Conservation (phyloP, 2,329 filamentous ascomycete species). For the Hypoxylon rubiginosum region DNA sequence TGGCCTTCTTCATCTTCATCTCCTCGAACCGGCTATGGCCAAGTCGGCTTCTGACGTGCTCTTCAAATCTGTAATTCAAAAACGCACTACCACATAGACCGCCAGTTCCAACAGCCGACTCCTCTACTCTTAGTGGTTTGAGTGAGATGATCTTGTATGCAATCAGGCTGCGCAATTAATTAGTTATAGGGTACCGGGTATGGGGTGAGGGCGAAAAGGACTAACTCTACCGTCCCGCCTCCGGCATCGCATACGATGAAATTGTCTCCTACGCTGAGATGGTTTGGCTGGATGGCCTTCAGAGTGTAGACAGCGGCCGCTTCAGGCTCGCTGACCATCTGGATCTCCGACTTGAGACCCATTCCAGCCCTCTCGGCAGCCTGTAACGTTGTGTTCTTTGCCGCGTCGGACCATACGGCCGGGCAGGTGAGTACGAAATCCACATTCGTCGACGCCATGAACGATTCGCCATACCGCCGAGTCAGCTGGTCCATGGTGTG, state of each 20-base stretch:
- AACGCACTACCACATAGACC: conserved; percentile 84
- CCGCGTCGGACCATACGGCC: conserved; percentile 86
- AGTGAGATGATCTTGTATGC: conserved; percentile 84
- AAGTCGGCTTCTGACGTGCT: conserved; percentile 77
- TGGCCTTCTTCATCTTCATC: conserved; percentile 83
- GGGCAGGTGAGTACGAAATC: conserved; percentile 86
- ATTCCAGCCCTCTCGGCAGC: conserved; percentile 84
- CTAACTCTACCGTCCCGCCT: conserved; percentile 76
- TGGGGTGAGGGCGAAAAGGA: conserved; percentile 24
- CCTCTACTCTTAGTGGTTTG: conserved; percentile 78
- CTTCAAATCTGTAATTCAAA: conserved; percentile 84
- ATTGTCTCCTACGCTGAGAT: conserved; percentile 76
- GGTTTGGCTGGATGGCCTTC: conserved; percentile 82
- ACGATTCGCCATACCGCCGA: conserved; percentile 80
- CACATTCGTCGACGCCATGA: conserved; percentile 81
- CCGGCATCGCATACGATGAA: conserved; percentile 74
- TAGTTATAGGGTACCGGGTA: conserved; percentile 16
- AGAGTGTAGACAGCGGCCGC: conserved; percentile 84
- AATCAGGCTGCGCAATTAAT: conserved; percentile 67
- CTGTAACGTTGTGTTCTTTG: conserved; percentile 85
- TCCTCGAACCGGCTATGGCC: conserved; percentile 76
- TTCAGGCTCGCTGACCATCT: conserved; percentile 86
- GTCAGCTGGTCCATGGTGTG: conserved; percentile 85
- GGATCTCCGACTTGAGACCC: conserved; percentile 76
- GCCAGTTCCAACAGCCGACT: conserved; percentile 83